Conservation (phyloP, 2,329 filamentous ascomycete species). For the Microcyclospora tardicrescens region DNA sequence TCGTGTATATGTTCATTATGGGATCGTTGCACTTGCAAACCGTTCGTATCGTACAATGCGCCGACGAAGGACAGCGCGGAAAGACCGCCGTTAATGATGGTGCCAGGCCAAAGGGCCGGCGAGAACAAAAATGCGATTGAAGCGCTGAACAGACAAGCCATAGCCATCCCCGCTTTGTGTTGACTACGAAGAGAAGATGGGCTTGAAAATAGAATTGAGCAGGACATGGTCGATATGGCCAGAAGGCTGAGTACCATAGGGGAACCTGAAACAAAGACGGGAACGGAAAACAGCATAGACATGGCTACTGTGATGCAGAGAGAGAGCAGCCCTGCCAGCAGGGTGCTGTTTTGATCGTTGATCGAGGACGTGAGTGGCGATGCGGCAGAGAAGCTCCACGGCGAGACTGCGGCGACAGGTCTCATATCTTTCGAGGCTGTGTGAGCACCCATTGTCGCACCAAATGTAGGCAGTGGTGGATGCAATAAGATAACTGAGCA, state of each 20-base stretch:
- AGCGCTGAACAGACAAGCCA: constrained; percentile 22
- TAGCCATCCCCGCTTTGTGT: constrained; percentile 19
- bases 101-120: constrained; percentile 22
- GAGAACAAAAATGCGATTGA: constrained; percentile 23
- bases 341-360: constrained; percentile 30
- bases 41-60: constrained; percentile 27
- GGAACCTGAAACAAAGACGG: constrained; percentile 21
- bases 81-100: constrained; percentile 21
- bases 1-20: constrained; percentile 18
- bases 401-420: background rate
- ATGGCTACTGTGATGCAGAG: constrained; percentile 24
- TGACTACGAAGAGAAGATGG: constrained; percentile 29
- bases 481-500: constrained; percentile 35
- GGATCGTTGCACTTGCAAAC: constrained; percentile 16
- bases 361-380: constrained; percentile 25
- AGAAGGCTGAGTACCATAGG: constrained; percentile 27
- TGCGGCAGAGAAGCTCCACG: constrained; percentile 3
- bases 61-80: constrained; percentile 26
- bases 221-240: constrained; percentile 30
- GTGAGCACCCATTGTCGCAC: constrained; percentile 7
- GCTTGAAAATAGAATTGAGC: constrained; percentile 29
- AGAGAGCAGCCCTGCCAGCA: constrained; percentile 28
- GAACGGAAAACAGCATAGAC: constrained; percentile 22
- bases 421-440: background rate
- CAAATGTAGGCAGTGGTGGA: constrained; percentile 31